Evolutionary conservation across 2,329 filamentous ascomycete species (phyloP).

Genomic region (Conoideocrella luteorostrata): DNA sequence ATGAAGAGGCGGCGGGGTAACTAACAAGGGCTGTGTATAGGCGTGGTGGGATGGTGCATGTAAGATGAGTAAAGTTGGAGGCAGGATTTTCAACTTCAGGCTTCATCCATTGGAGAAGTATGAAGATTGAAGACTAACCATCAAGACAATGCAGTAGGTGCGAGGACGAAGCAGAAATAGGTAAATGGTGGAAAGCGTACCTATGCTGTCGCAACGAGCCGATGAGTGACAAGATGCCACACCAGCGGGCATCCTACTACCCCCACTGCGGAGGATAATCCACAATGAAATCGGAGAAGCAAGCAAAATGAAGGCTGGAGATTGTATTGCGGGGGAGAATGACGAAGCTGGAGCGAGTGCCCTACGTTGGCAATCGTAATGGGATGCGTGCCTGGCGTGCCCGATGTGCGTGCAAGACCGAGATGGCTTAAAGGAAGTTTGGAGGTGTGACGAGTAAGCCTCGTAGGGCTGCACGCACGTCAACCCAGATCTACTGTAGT

Average conservation of each 20-base stretch:
- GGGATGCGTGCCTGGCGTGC: constrained; percentile 5
- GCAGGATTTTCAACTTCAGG: too few species aligned
- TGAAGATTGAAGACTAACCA: neutral
- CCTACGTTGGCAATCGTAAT: constrained; percentile 5
- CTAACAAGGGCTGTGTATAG: too few species aligned
- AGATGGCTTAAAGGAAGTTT: neutral
- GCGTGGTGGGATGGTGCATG: too few species aligned
- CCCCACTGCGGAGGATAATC: neutral
- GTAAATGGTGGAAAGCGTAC: neutral
- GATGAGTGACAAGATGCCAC: constrained; percentile 6
- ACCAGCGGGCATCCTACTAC: constrained; percentile 1
- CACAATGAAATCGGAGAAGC: neutral
- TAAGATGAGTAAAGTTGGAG: too few species aligned
- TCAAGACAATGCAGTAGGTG: neutral
- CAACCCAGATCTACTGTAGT: neutral
- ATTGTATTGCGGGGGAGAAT: neutral
- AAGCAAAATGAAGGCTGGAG: neutral
- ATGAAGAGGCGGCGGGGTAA: too few species aligned
- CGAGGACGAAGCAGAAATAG: neutral
- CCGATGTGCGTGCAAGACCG: neutral
- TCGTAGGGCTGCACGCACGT: constrained; percentile 10
- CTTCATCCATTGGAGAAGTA: too few species aligned
- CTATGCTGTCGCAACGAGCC: constrained; percentile 3
- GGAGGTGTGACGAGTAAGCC: constrained; percentile 9
- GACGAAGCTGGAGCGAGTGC: neutral